Evolutionary conservation across 164 flowering plant species (phyloP).

Genomic region (Aristolochia fimbriata): DNA sequence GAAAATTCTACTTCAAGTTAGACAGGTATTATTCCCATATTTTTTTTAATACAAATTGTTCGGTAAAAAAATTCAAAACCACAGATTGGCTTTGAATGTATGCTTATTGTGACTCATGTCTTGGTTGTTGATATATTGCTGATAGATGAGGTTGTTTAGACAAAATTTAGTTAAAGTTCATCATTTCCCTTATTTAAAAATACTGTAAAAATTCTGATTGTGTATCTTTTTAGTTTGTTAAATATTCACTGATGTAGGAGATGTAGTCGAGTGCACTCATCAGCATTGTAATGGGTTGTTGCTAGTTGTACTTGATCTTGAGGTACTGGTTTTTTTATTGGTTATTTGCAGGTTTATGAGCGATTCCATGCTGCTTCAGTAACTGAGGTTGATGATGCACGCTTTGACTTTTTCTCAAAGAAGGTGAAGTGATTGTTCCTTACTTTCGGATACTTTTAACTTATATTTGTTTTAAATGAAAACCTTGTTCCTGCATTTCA

Average conservation of each 20-base stretch:
- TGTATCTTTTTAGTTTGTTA: too few species aligned
- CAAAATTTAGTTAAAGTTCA: too few species aligned
- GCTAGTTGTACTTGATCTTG: background rate
- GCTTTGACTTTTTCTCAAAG: constrained; percentile 58
- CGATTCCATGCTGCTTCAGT: constrained; percentile 60
- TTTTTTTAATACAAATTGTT: background rate
- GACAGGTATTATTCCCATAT: constrained; percentile 39
- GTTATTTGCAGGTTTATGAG: constrained; percentile 51
- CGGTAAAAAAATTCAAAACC: background rate
- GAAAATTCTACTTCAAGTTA: constrained; percentile 61
- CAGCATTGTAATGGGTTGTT: background rate
- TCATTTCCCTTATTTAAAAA: too few species aligned
- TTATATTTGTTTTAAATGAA: background rate
- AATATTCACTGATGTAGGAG: too few species aligned
- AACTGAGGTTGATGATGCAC: constrained; percentile 60
- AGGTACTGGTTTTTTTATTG: background rate
- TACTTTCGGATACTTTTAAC: background rate
- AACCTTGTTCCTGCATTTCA: background rate
- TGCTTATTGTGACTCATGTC: too few species aligned
- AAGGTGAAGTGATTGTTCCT: constrained; percentile 36
- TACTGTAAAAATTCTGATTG: too few species aligned
- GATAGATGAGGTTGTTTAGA: too few species aligned
- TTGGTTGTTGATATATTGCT: too few species aligned
- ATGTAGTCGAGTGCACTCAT: too few species aligned
- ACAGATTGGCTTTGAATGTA: background rate